A percentile compares a stretch with the other conserved stretches of the same genome.
These are phyloP conservation scores for Petunia hybrid DNA, from an alignment of 305 asterid species.

Conservation along the genomic window DNA sequence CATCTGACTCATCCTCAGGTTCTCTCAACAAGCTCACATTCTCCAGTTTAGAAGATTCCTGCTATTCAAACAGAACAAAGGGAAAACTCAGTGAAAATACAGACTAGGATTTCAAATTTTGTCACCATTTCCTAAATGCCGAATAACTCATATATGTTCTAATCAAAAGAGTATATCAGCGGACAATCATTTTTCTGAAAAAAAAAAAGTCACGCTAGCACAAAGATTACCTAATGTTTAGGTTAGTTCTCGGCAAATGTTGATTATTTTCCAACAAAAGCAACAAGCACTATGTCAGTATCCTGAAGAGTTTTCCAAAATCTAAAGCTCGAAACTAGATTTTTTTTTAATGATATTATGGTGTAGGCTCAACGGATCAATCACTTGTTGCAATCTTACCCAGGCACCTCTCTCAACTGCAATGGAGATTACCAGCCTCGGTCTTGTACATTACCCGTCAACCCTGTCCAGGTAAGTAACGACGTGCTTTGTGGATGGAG, in stretches of 20 bases:
- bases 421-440: background rate
- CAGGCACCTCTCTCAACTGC: background rate
- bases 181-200: constrained; percentile 16
- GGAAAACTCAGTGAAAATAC: constrained; percentile 19
- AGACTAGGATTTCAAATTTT: constrained; percentile 9
- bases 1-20: constrained; percentile 66
- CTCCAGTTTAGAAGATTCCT: constrained; percentile 62
- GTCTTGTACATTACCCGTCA: constrained; percentile 1
- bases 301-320: background rate
- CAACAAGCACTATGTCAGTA: background rate
- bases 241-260: background rate
- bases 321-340: background rate
- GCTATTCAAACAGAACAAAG: constrained; percentile 32
- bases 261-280: background rate
- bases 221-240: background rate
- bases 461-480: background rate
- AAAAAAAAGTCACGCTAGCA: background rate
- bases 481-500: background rate
- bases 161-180: background rate
- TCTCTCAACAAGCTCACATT: constrained; percentile 47
- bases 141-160: constrained; percentile 5
- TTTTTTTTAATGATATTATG: background rate
- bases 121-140: constrained; percentile 12
- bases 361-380: constrained; percentile 14
- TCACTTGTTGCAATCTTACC: background rate